These are phyloP conservation scores for Sphaerobolus stellatus DNA, from an alignment of 1,284 basidiomycete species.

Conservation along the genomic window DNA sequence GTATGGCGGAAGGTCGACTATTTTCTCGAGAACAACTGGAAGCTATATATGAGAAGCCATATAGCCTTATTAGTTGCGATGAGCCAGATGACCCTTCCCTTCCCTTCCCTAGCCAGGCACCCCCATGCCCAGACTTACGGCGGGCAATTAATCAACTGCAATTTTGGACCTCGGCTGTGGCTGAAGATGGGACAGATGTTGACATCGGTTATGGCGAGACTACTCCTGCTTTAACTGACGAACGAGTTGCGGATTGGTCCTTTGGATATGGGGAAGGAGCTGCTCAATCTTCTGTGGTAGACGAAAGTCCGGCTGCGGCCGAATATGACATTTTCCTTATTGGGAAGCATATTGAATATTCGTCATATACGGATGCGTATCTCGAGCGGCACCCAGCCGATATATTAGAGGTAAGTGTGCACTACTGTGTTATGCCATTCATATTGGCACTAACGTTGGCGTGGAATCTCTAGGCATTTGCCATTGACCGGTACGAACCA, in stretches of 20 bases:
- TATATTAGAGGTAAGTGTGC: slow-evolving; percentile 44
- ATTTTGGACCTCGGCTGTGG: slow-evolving; percentile 38
- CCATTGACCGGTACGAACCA: slow-evolving; percentile 34
- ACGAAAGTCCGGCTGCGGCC: slow-evolving; percentile 21
- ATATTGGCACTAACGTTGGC: slow-evolving; percentile 13
- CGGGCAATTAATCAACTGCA: slow-evolving; percentile 59
- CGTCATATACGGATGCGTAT: slow-evolving; percentile 58
- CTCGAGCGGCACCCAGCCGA: slow-evolving; percentile 40
- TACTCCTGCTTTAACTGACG: background rate
- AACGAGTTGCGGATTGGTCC: slow-evolving; percentile 8
- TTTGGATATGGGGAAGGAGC: background rate
- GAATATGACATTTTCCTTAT: background rate
- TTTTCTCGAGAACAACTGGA: slow-evolving; percentile 32
- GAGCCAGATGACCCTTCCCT: slow-evolving; percentile 11
- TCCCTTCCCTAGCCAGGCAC: slow-evolving; percentile 6
- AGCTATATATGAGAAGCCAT: background rate
- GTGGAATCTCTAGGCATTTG: slow-evolving; percentile 31
- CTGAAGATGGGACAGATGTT: background rate
- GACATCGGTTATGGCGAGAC: background rate
- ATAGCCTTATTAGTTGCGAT: slow-evolving; percentile 4
- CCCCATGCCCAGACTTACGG: slow-evolving; percentile 49
- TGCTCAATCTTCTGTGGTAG: background rate
- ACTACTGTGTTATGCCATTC: slow-evolving; percentile 6
- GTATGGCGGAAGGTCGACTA: slow-evolving; percentile 53
- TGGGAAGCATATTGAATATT: slow-evolving; percentile 37